phyloP scores from a whole-genome alignment of 805 yeast genomes.

The Wickerhamomyces alni region DNA sequence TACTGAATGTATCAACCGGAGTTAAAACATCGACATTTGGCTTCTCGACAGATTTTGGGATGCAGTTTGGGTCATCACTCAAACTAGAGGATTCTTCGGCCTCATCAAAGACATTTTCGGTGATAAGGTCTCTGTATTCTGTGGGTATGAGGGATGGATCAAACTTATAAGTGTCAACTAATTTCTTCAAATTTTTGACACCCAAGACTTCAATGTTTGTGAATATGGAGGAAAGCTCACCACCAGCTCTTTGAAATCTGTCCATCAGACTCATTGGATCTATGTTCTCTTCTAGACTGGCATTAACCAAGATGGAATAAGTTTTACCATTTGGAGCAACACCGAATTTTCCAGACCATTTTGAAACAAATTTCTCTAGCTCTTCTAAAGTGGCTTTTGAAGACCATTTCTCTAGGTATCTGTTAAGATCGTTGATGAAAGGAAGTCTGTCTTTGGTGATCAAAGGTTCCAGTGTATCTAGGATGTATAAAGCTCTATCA shows the following conservation, averaged over 20 bases:
- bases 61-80: constrained; percentile 10
- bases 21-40: constrained; percentile 41
- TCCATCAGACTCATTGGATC: constrained; percentile 21
- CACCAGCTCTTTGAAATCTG: constrained; percentile 24
- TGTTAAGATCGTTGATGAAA: constrained; percentile 63
- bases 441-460: constrained; percentile 34
- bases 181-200: constrained; percentile 33
- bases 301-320: constrained; percentile 46
- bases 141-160: constrained; percentile 23
- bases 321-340: constrained; percentile 49
- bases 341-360: constrained; percentile 26
- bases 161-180: constrained; percentile 16
- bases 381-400: constrained; percentile 34
- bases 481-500: constrained; percentile 63
- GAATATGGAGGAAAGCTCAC: constrained; percentile 13
- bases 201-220: constrained; percentile 44
- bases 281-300: constrained; percentile 13
- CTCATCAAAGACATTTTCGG: constrained; percentile 6
- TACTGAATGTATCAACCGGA: constrained; percentile 72
- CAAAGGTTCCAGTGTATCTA: constrained; percentile 54
- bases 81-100: not conserved
- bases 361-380: constrained; percentile 36
- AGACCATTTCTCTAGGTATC: constrained; percentile 43
- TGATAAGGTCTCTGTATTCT: constrained; percentile 28
- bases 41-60: constrained; percentile 44